Percentiles rank a stretch among this genome's conserved stretches.
Evolutionary conservation across 2,329 filamentous ascomycete species (phyloP).

Genomic region (Macrophomina phaseolina): DNA sequence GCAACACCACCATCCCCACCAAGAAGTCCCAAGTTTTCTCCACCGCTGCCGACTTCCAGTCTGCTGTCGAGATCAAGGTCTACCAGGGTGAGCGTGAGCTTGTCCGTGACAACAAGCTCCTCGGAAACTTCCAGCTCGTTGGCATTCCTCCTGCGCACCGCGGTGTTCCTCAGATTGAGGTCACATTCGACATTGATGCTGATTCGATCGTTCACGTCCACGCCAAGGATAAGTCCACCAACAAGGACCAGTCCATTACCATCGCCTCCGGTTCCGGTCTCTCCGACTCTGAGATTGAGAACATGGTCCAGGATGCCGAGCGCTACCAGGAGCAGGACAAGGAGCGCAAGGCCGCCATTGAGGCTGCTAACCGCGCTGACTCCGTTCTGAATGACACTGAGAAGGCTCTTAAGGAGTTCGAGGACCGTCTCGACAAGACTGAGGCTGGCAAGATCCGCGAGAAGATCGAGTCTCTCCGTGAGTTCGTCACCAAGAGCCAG

Average conservation of each 20-base stretch:
- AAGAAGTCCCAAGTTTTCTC: slow-evolving; percentile 99
- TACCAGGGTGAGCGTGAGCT: slow-evolving; percentile 99
- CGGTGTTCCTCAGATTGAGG: slow-evolving; percentile 94
- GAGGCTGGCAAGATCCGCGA: slow-evolving; percentile 92
- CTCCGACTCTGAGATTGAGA: slow-evolving; percentile 90
- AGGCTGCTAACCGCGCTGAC: slow-evolving; percentile 97
- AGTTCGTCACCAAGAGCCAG: slow-evolving; percentile 94
- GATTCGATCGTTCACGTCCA: slow-evolving; percentile 98
- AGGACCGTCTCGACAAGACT: slow-evolving; percentile 94
- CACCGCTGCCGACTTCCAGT: slow-evolving; percentile 97
- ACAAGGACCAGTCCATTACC: slow-evolving; percentile 99
- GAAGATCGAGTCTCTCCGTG: slow-evolving; percentile 85
- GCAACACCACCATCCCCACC: slow-evolving; percentile 98
- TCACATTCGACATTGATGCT: slow-evolving; percentile 98
- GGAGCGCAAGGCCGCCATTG: slow-evolving; percentile 94
- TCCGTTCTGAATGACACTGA: slow-evolving; percentile 96
- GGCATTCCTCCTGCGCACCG: slow-evolving; percentile 95
- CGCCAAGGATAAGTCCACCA: slow-evolving; percentile 98
- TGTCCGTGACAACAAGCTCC: slow-evolving; percentile 96
- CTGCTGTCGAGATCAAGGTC: slow-evolving; percentile 98
- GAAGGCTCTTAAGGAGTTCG: slow-evolving; percentile 96
- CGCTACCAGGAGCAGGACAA: slow-evolving; percentile 94
- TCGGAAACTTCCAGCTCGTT: slow-evolving; percentile 99
- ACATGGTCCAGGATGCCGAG: slow-evolving; percentile 98
- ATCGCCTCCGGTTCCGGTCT: slow-evolving; percentile 98